Evolutionary conservation across 2,329 filamentous ascomycete species (phyloP).

Genomic region (Orbilia blumenaviensis): DNA sequence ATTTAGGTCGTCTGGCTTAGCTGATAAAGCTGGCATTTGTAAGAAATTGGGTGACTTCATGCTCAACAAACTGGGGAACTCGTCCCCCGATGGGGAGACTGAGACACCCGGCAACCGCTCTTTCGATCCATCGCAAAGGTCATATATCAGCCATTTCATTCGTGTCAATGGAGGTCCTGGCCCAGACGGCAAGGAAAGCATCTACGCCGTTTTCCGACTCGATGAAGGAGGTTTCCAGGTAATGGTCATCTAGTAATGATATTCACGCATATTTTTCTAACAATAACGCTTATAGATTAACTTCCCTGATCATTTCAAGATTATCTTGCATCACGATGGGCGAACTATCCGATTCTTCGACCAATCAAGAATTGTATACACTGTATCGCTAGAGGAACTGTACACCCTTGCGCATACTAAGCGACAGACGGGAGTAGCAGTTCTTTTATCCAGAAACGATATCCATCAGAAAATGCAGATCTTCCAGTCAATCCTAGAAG

Average conservation of each 20-base stretch:
- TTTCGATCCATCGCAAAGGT: conserved; percentile 24
- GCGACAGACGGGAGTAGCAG: conserved; percentile 64
- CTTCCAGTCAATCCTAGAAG: conserved; percentile 55
- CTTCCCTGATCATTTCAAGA: conserved; percentile 87
- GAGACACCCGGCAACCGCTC: conserved; percentile 31
- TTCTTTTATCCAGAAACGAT: conserved; percentile 57
- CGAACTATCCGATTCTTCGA: conserved; percentile 74
- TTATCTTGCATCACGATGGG: conserved; percentile 78
- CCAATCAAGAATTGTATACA: conserved; percentile 72
- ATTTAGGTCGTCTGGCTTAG: conserved; percentile 53
- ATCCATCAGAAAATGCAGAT: conserved; percentile 57
- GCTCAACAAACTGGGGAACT: conserved; percentile 60
- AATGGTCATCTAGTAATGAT: conserved; percentile 56
- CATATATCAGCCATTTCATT: conserved; percentile 57
- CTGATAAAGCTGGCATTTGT: conserved; percentile 65
- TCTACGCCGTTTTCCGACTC: conserved; percentile 64
- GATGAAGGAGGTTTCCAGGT: conserved; percentile 80
- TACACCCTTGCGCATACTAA: conserved; percentile 75
- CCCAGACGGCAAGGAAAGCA: conserved; percentile 52
- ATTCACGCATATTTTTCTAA: conserved; percentile 10
- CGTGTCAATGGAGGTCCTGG: conserved; percentile 34
- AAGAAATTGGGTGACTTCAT: conserved; percentile 80
- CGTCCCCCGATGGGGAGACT: conserved; percentile 47
- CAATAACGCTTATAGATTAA: conserved; percentile 72
- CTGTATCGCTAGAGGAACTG: conserved; percentile 75